phyloP scores from a whole-genome alignment of 1,284 basidiomycete species.

The Cryptococcus deneoformans region DNA sequence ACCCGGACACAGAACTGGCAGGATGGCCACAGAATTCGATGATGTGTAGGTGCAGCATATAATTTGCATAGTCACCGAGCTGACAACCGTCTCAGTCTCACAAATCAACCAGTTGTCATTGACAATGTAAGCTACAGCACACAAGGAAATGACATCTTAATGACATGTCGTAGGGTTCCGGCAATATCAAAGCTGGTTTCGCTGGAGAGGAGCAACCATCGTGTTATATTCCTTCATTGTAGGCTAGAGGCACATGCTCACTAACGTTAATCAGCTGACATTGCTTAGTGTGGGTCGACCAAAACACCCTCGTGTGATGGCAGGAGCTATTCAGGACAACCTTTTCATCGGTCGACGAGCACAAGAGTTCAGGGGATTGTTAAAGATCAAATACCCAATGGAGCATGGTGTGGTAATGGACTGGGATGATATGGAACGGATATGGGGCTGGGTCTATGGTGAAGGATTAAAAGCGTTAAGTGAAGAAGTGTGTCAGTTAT shows the following conservation, averaged over 20 bases:
- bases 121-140: conserved; percentile 67
- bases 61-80: background rate
- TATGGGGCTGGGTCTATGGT: conserved; percentile 96
- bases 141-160: background rate
- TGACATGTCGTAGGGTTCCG: conserved; percentile 68
- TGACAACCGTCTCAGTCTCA: conserved; percentile 31
- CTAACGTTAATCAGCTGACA: background rate
- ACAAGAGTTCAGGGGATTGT: conserved; percentile 86
- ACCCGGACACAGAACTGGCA: background rate
- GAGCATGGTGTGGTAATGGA: conserved; percentile 85
- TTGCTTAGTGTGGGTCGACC: conserved; percentile 79
- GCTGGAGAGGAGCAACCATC: conserved; percentile 97
- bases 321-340: conserved; percentile 63
- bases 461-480: conserved; percentile 91
- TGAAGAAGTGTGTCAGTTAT: conserved; percentile 70
- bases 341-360: conserved; percentile 91
- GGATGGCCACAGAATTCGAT: conserved; percentile 46
- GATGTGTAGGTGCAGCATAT: conserved; percentile 37
- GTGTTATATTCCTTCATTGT: conserved; percentile 98
- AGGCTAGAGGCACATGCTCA: conserved; percentile 44
- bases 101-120: conserved; percentile 67
- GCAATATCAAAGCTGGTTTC: conserved; percentile 96
- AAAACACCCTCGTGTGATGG: conserved; percentile 95
- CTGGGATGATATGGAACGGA: conserved; percentile 99
- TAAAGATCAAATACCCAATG: conserved; percentile 99